Conservation (phyloP, 441 rosid genomes). For the Gossypium schwendimanii region DNA sequence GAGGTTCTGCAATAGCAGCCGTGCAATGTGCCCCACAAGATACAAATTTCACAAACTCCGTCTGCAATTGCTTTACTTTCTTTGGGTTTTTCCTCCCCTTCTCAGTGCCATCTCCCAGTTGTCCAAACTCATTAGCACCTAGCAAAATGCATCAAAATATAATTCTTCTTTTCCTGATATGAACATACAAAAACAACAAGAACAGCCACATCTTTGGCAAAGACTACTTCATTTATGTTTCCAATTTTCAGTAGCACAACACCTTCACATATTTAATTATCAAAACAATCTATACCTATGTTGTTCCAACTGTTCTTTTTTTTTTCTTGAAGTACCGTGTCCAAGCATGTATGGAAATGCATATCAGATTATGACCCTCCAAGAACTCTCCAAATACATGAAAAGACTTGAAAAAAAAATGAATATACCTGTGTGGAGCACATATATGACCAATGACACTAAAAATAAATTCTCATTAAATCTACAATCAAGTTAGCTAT, state of each 20-base stretch:
- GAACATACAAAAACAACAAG: neutral
- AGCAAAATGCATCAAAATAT: conserved; percentile 10
- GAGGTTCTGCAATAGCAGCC: conserved; percentile 79
- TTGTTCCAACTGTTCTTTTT: neutral
- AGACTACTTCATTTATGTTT: neutral
- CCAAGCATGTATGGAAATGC: neutral
- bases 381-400: neutral
- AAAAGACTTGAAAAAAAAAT: neutral
- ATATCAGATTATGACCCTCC: neutral
- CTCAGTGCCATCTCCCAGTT: conserved; percentile 96
- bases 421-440: neutral
- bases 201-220: neutral
- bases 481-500: neutral
- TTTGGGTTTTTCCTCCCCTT: conserved; percentile 63
- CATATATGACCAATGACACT: neutral
- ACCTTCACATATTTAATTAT: neutral
- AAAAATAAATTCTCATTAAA: neutral
- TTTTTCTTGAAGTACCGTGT: neutral
- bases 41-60: conserved; percentile 81
- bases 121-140: conserved; percentile 94
- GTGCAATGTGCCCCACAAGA: conserved; percentile 93
- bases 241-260: neutral
- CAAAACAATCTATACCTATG: neutral
- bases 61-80: conserved; percentile 68
- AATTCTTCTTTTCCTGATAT: neutral